These are phyloP conservation scores for Penicillium sp. DNA, from an alignment of 2,329 filamentous ascomycete genomes.

Conservation along the genomic window DNA sequence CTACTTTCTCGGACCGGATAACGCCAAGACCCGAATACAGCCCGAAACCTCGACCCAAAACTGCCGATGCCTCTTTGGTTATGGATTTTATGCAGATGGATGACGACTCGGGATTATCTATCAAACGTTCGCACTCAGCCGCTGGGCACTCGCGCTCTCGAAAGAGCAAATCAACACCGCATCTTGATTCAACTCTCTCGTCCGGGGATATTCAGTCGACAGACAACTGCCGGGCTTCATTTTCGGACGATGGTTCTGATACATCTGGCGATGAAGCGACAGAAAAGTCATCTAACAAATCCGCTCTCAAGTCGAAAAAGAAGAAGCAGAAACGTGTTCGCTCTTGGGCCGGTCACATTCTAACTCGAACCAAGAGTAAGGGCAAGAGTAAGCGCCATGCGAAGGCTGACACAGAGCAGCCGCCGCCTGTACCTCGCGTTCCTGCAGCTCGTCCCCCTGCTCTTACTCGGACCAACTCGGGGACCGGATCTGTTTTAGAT, in stretches of 20 bases:
- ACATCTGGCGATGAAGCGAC: constrained; percentile 24
- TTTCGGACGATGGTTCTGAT: constrained; percentile 31
- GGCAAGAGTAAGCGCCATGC: constrained; percentile 41
- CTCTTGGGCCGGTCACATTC: constrained; percentile 53
- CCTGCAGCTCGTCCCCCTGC: constrained; percentile 45
- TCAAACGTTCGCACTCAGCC: constrained; percentile 42
- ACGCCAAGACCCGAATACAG: constrained; percentile 27
- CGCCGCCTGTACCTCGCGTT: constrained; percentile 16
- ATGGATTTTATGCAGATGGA: constrained; percentile 22
- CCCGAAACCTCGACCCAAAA: constrained; percentile 40
- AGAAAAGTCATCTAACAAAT: constrained; percentile 27
- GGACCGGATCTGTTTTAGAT: constrained; percentile 42
- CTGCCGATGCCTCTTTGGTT: constrained; percentile 40
- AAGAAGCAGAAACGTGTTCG: constrained; percentile 73
- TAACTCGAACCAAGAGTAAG: constrained; percentile 47
- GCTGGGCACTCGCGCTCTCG: constrained; percentile 32
- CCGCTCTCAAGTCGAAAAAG: constrained; percentile 39
- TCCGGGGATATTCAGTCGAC: constrained; percentile 22
- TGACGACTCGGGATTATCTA: constrained; percentile 16
- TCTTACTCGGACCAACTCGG: constrained; percentile 40
- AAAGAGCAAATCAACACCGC: constrained; percentile 30
- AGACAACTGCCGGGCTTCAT: constrained; percentile 24
- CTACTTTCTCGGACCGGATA: constrained; percentile 38
- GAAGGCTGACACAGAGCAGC: constrained; percentile 36
- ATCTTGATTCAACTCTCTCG: constrained; percentile 25